Evolutionary conservation across 2,329 filamentous ascomycete genomes (phyloP).

Genomic region (Biscogniauxia marginata): DNA sequence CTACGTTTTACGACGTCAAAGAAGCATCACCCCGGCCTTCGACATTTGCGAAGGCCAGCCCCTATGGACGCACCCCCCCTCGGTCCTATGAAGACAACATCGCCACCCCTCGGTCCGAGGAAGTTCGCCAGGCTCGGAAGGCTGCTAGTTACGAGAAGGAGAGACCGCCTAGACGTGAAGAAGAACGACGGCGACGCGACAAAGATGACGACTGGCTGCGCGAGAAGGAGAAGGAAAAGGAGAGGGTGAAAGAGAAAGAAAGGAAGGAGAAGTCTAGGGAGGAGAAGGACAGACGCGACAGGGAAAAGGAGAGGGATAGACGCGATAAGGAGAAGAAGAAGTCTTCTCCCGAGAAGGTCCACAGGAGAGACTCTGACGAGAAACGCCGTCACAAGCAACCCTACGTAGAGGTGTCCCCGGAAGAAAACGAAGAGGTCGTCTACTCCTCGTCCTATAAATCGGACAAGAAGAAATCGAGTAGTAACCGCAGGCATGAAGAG

Average conservation of each 20-base stretch:
- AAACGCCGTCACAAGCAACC: constrained; percentile 23
- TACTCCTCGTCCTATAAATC: constrained; percentile 18
- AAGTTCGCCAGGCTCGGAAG: constrained; percentile 44
- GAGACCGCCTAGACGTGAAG: constrained; percentile 41
- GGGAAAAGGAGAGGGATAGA: constrained; percentile 30
- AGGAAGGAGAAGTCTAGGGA: constrained; percentile 16
- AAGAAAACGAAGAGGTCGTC: constrained; percentile 16
- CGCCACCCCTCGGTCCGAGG: constrained; percentile 39
- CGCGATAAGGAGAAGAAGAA: constrained; percentile 32
- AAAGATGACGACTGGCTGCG: constrained; percentile 31
- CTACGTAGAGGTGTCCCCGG: constrained; percentile 23
- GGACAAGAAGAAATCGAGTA: constrained; percentile 31
- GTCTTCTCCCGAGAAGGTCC: constrained; percentile 18
- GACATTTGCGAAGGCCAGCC: constrained; percentile 37
- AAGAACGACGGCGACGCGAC: constrained; percentile 37
- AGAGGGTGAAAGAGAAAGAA: constrained; percentile 29
- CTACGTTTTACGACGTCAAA: constrained; percentile 45
- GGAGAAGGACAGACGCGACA: constrained; percentile 29
- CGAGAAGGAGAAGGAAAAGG: constrained; percentile 28
- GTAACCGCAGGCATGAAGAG: constrained; percentile 27
- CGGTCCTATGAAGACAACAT: constrained; percentile 50
- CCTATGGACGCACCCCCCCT: constrained; percentile 35
- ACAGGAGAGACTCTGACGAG: constrained; percentile 30
- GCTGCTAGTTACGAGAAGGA: constrained; percentile 45
- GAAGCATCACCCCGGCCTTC: constrained; percentile 49